Evolutionary conservation across 305 asterid species (phyloP).

Genomic region (Plantago coronopus): DNA sequence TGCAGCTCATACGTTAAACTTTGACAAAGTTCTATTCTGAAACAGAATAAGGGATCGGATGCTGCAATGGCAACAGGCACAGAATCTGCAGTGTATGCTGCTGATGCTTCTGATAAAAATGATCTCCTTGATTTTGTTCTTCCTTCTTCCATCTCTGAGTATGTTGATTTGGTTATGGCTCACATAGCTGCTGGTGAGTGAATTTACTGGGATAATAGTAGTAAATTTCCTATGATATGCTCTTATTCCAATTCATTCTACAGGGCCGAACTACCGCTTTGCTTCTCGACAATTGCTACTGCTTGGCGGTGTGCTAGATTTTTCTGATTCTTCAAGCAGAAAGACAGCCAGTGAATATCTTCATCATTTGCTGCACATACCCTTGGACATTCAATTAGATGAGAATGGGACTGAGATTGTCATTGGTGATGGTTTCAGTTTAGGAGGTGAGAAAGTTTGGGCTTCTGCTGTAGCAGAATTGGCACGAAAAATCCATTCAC

Average conservation of each 20-base stretch:
- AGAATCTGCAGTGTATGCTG: conserved; percentile 88
- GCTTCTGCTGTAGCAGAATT: conserved; percentile 82
- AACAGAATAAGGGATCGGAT: conserved; percentile 89
- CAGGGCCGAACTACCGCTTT: conserved; percentile 82
- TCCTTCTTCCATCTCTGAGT: conserved; percentile 72
- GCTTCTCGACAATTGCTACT: conserved; percentile 84
- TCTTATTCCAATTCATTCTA: conserved; percentile 28
- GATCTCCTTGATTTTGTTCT: conserved; percentile 85
- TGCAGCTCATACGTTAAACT: too few species aligned
- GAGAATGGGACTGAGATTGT: conserved; percentile 66
- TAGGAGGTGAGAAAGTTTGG: conserved; percentile 96
- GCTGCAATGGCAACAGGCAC: conserved; percentile 86
- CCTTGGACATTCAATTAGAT: conserved; percentile 74
- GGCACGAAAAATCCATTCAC: conserved; percentile 73
- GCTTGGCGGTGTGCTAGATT: conserved; percentile 82
- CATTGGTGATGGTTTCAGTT: conserved; percentile 85
- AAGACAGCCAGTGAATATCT: conserved; percentile 76
- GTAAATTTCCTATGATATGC: conserved; percentile 14
- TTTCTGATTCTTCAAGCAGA: conserved; percentile 86
- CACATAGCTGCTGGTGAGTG: conserved; percentile 84
- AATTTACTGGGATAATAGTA: conserved; percentile 13
- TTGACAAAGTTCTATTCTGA: conserved; percentile 18
- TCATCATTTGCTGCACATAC: conserved; percentile 63
- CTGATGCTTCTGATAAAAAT: conserved; percentile 86
- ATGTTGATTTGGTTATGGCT: conserved; percentile 72